Conservation (phyloP, 306 rosid genomes). For the Cyclanthera cordifolia region DNA sequence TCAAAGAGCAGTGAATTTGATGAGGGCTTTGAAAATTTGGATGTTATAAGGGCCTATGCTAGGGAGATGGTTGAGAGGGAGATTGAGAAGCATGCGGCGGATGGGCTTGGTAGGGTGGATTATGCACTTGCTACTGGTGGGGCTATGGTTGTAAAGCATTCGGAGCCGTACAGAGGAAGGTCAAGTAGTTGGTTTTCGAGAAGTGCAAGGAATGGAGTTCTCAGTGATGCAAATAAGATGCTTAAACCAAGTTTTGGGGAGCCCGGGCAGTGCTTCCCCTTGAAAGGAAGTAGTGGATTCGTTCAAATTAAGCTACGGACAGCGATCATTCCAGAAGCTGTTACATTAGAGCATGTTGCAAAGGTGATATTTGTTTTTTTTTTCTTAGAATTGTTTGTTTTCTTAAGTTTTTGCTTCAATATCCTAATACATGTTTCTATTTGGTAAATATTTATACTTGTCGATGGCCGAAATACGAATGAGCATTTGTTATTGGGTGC, state of each 20-base stretch:
- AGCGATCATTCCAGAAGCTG: constrained; percentile 69
- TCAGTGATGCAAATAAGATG: constrained; percentile 54
- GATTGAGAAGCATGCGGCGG: constrained; percentile 81
- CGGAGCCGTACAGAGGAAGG: constrained; percentile 38
- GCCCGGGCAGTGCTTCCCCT: constrained; percentile 83
- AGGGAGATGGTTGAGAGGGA: constrained; percentile 56
- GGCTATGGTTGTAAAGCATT: constrained; percentile 55
- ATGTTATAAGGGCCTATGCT: constrained; percentile 62
- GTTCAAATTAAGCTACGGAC: constrained; percentile 70
- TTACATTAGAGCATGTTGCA: constrained; percentile 90
- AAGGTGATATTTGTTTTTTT: constrained; percentile 43
- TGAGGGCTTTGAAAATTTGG: constrained; percentile 35
- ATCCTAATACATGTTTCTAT: background rate
- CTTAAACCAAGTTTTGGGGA: constrained; percentile 89
- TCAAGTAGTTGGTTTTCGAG: constrained; percentile 38
- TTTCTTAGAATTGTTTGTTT: background rate
- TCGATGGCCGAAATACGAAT: background rate
- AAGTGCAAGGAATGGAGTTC: constrained; percentile 30
- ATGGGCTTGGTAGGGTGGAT: constrained; percentile 81
- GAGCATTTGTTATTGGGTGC: background rate
- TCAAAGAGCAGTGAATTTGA: constrained; percentile 27
- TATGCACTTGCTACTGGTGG: constrained; percentile 67
- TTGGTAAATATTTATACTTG: background rate
- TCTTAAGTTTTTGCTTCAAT: background rate
- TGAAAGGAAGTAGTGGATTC: constrained; percentile 73